Evolutionary conservation across 2,329 filamentous ascomycete genomes (phyloP), one percentile per base, ranked within the genome.

Genomic region (Boeremia exigua): DNA sequence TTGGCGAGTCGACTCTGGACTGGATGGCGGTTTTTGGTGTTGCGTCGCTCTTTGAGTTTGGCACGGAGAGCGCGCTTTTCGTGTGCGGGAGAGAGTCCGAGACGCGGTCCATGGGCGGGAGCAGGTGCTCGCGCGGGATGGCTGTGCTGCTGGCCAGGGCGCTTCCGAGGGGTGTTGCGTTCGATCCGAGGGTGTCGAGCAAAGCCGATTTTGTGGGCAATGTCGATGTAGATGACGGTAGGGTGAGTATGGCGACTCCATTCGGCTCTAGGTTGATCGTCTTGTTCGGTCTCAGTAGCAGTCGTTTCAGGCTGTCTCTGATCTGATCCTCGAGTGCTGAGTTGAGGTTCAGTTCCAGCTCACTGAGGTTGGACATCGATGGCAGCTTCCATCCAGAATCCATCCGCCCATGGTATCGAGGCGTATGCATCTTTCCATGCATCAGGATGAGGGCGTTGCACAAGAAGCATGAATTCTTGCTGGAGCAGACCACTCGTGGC

Each of bases 381-480:
- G 80, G 80, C 2, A 82, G 59, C 11, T 75, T 70, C 81, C 81
- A 84, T 6, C 70, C 68, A 0, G 73, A 65, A 61, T 84, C 82
- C 1, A 84, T 53, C 33, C 56, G 75, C 3, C 79, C 78, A 43
- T 84, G 80, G 2, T 71, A 76, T 36, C 68, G 70, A 3, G 79
- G 77, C 1, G 75, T 76, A 38, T 78, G 59, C 34, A 80, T 77
- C 36, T 69, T 71, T 2, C 77, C 75, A 54, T 82, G 77, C 12
- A 75, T 60, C 1, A 59, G 48, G n/a, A 84, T 74, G 55, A 83
- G 79, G 6, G 75, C 65, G 46, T 82, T 79, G 63, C 81, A 84
- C 40, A 43, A 10, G 14, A 40, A 40, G 7, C 25, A 40, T 3
- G 38, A 23, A 28, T 40, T 25, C 14, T 40, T 40, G 25, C 38